These are phyloP conservation scores for Sistotremastrum suecicum DNA, from an alignment of 768 basidiomycete species.

Conservation along the genomic window DNA sequence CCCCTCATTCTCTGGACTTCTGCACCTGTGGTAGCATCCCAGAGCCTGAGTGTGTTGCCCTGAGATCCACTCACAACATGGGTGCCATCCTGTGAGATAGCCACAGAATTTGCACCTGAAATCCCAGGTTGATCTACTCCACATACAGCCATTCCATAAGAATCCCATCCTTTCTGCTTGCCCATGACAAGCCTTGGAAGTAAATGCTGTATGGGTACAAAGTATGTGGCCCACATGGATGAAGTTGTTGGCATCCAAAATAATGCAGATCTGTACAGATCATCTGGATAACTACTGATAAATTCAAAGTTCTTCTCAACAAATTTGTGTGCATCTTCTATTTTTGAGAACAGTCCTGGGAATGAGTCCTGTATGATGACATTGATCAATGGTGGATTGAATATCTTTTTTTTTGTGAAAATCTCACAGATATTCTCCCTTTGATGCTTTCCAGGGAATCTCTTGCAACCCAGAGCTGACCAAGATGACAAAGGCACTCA, in stretches of 20 bases:
- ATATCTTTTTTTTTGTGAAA: too few species aligned
- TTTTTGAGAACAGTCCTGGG: too few species aligned
- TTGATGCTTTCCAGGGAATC: too few species aligned
- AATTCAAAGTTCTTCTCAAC: too few species aligned
- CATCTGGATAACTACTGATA: too few species aligned
- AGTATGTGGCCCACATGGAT: background rate
- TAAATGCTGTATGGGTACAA: background rate
- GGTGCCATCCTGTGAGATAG: background rate
- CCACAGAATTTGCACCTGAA: too few species aligned
- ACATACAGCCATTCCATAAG: background rate
- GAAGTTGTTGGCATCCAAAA: background rate
- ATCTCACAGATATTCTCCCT: too few species aligned
- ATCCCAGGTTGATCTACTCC: too few species aligned
- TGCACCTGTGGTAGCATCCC: slow-evolving; percentile 3
- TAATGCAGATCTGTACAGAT: too few species aligned
- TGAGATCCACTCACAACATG: background rate
- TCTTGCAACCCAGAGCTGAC: background rate
- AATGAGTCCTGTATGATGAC: too few species aligned
- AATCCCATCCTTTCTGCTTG: background rate
- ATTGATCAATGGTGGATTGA: too few species aligned
- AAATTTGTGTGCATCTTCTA: too few species aligned
- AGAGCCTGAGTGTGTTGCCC: background rate
- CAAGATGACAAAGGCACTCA: slow-evolving; percentile 7
- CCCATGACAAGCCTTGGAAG: background rate
- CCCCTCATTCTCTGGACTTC: slow-evolving; percentile 12